Evolutionary conservation across 2,329 filamentous ascomycete species (phyloP), one percentile per base, ranked within the genome.

Genomic region (Endoconidiophora laricicola): DNA sequence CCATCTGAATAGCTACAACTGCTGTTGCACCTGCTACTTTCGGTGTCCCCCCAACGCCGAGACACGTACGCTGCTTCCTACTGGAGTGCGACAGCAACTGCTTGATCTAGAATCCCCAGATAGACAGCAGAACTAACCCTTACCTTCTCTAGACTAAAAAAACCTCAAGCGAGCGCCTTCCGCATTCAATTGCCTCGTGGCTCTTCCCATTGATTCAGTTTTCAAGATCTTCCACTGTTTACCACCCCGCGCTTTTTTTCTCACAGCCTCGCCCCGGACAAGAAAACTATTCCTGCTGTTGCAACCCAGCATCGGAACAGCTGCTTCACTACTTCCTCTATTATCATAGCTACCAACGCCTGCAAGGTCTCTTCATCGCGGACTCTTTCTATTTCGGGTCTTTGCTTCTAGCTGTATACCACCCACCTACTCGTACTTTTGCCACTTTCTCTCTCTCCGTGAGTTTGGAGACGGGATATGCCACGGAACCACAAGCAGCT

Each of bases 401-500:
- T 33, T 33, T 7, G 26, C 26, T 29, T 29, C 9, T 29, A 29
- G 9, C 26, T 46, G 4, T 33, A 22, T 10, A 5, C 29, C 10
- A 14, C 43, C 40, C 24, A 36, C 6, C n/a, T n/a, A 39, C 23
- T 26, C 29, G 10, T 26, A 18, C 10, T 44, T 24, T 26, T 46
- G 22, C 40, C 14, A 18, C 24, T 43, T 38, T 46, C 36, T 6
- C 18, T 24, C 46, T 46, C 44, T 47, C 48, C 43, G 48, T 38
- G 44, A 46, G 20, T 26, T 43, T 29, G 44, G 44, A 52, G 44
- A 44, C 37, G 52, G 44, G 52, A 50, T 18, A 53, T 53, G 52
- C 48, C 52, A 44, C 48, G 29, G 44, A 47, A 47, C 41, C 52
- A 47, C 38, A 42, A 46, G 48, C 37, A 58, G 52, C 54, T 59